These are phyloP conservation scores for Canavalia gladiata DNA, from an alignment of 306 rosid species.

Conservation along the genomic window DNA sequence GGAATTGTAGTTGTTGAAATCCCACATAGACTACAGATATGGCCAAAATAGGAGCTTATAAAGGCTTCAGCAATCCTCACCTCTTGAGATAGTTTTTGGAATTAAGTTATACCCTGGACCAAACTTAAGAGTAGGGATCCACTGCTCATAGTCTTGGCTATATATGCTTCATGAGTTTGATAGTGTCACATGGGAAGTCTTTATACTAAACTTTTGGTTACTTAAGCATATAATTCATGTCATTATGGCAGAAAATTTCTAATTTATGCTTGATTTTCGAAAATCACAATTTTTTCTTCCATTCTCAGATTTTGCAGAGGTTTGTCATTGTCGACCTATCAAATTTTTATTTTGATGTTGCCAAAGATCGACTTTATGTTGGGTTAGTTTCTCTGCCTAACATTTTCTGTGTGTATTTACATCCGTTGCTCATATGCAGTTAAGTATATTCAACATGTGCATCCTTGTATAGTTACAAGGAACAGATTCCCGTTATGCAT, in stretches of 20 bases:
- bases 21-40: no score
- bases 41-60: no score
- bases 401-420: neutral
- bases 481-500: conserved; percentile 31
- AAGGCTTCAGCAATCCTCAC: no score
- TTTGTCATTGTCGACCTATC: conserved; percentile 96
- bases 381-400: conserved; percentile 64
- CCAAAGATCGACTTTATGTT: conserved; percentile 98
- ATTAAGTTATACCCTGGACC: no score
- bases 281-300: conserved; percentile 11
- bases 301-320: conserved; percentile 88
- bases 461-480: conserved; percentile 1
- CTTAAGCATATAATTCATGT: conserved; percentile 39
- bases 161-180: conserved; percentile 12
- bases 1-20: neutral
- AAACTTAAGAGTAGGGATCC: neutral
- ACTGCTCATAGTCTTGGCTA: neutral
- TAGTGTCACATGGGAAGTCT: neutral
- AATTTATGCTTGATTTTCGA: conserved; percentile 37
- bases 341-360: conserved; percentile 92
- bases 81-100: no score
- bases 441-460: neutral
- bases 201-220: conserved; percentile 4
- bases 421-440: neutral
- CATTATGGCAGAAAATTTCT: conserved; percentile 34